A percentile compares a stretch with the other conserved stretches of the same genome.
Evolutionary conservation across 306 rosid species (phyloP).

Genomic region (Delonix regia): DNA sequence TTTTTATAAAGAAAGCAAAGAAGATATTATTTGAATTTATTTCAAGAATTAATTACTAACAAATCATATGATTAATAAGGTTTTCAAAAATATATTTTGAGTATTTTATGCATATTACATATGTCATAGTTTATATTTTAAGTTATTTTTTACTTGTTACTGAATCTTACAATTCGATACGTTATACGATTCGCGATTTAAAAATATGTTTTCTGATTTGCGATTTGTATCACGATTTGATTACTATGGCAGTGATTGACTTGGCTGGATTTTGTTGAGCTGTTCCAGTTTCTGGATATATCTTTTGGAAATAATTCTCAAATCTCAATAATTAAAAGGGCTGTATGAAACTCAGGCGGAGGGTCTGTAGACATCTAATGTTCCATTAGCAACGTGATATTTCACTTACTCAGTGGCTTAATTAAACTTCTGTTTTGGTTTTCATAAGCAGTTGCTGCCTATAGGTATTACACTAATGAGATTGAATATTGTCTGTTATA

Average conservation of each 20-base stretch:
- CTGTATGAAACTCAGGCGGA: neutral
- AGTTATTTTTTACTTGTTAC: too few species aligned
- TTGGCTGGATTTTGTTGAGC: neutral
- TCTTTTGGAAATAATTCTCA: neutral
- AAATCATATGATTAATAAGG: too few species aligned
- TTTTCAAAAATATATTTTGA: too few species aligned
- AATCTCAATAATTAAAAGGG: neutral
- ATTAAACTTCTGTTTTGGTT: neutral
- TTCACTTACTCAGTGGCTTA: neutral
- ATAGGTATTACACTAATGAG: neutral
- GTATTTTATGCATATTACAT: too few species aligned
- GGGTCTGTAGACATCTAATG: neutral
- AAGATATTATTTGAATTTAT: too few species aligned
- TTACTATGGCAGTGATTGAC: neutral
- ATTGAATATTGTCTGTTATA: neutral
- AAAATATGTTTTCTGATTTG: too few species aligned
- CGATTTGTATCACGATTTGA: too few species aligned
- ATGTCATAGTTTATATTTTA: too few species aligned
- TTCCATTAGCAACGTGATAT: neutral
- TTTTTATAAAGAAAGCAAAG: too few species aligned
- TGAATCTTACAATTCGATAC: too few species aligned
- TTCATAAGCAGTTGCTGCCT: neutral
- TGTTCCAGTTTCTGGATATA: neutral
- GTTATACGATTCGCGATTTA: too few species aligned
- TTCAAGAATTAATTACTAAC: too few species aligned